A percentile compares a stretch with the other conserved stretches of the same genome.
Evolutionary conservation across 371 early-diverging fungal species (phyloP).

Genomic region (Apophysomyces trapeziformis): DNA sequence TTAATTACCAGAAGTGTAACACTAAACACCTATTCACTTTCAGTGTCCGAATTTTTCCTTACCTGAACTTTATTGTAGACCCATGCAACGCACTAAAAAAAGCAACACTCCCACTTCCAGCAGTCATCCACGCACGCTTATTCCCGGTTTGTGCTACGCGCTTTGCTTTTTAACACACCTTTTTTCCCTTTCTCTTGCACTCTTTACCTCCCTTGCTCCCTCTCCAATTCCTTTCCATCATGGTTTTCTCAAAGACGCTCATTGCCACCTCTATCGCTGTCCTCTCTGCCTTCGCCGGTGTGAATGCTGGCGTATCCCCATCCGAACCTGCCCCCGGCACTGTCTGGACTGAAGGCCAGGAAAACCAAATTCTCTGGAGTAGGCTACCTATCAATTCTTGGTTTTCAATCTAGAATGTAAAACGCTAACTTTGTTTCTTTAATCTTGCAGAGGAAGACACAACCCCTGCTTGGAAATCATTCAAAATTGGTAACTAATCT

Average conservation of each 20-base stretch:
- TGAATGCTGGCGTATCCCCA: constrained; percentile 29
- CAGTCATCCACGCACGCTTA: constrained; percentile 5
- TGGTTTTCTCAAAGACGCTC: constrained; percentile 4
- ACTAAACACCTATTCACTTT: not conserved
- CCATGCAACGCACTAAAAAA: constrained; percentile 5
- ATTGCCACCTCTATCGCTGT: constrained; percentile 6
- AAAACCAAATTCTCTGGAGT: constrained; percentile 34
- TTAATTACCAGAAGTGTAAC: not conserved
- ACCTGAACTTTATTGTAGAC: not conserved
- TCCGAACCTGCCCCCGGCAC: constrained; percentile 36
- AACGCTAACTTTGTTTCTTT: constrained; percentile 5
- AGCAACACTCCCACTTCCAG: constrained; percentile 8
- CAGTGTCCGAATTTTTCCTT: constrained; percentile 8
- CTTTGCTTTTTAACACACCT: constrained; percentile 11
- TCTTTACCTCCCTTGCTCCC: constrained; percentile 9
- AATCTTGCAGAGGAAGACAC: constrained; percentile 22
- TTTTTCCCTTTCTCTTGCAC: not conserved
- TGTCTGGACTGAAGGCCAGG: constrained; percentile 36
- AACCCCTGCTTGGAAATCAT: constrained; percentile 32
- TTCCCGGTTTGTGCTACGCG: constrained; percentile 4
- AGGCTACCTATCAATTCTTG: not conserved
- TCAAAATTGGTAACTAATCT: constrained; percentile 34
- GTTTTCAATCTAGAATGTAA: not conserved
- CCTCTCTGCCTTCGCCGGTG: constrained; percentile 17
- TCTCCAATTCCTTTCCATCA: constrained; percentile 8